Percentiles rank a stretch among this genome's conserved stretches.
Conservation (phyloP, 495 filamentous ascomycete genomes). For the Podospora tetraspora region DNA sequence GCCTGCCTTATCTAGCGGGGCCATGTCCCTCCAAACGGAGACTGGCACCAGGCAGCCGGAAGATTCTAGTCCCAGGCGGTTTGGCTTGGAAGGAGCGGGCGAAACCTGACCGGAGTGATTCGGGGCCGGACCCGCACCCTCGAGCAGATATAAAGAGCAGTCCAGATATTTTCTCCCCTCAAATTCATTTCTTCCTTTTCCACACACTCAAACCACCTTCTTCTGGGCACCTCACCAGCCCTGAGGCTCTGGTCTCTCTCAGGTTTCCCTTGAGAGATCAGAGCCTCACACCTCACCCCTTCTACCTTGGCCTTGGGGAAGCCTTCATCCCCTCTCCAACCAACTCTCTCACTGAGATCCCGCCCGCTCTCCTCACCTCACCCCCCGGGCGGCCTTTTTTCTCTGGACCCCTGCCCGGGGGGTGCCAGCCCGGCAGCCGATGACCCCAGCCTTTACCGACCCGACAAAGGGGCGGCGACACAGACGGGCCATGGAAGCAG, state of each 20-base stretch:
- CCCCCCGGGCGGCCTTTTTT: background rate
- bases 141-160: background rate
- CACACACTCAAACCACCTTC: background rate
- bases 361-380: background rate
- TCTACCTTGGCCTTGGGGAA: background rate
- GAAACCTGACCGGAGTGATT: background rate
- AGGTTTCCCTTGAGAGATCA: background rate
- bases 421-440: background rate
- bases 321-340: background rate
- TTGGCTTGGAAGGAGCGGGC: background rate
- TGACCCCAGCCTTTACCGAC: too few relatives aligned
- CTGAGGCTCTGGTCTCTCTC: background rate
- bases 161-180: background rate
- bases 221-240: background rate
- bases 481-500: background rate
- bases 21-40: background rate
- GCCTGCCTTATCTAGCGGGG: background rate
- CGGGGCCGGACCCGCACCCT: background rate
- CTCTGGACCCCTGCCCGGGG: background rate
- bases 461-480: background rate
- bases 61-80: background rate
- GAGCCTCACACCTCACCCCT: background rate
- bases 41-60: background rate
- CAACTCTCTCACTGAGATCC: background rate
- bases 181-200: background rate